Evolutionary conservation across 306 rosid species (phyloP).

Genomic region (Benincasa hispida): DNA sequence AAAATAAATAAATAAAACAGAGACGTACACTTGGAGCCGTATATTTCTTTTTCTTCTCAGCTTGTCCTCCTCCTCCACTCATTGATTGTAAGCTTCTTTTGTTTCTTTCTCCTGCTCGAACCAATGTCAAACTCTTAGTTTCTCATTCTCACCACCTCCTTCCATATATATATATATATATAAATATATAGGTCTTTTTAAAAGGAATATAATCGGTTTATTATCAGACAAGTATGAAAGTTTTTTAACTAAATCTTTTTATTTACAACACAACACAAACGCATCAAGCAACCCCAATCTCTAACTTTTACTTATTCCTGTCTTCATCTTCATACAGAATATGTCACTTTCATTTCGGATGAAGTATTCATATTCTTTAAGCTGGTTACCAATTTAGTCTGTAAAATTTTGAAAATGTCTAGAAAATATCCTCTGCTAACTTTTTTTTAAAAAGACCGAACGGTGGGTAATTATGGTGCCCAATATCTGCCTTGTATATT

Average conservation of each 20-base stretch:
- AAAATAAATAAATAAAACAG: neutral
- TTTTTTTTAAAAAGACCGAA: neutral
- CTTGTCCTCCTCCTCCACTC: neutral
- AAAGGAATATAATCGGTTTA: neutral
- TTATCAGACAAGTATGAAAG: neutral
- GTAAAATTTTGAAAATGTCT: neutral
- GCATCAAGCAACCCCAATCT: constrained; percentile 1
- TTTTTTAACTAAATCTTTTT: neutral
- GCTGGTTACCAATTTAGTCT: neutral
- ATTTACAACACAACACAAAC: neutral
- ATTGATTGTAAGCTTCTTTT: neutral
- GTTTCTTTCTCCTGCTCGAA: neutral
- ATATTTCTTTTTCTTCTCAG: neutral
- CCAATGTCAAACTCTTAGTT: neutral
- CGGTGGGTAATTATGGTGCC: neutral
- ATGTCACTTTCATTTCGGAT: neutral
- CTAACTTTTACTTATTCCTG: neutral
- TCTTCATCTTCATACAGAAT: neutral
- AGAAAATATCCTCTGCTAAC: neutral
- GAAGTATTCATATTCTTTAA: neutral
- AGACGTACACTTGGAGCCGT: neutral
- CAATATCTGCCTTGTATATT: neutral
- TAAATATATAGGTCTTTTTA: neutral
- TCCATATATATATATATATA: neutral
- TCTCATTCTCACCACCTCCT: neutral